Conservation (phyloP, 1,284 basidiomycete species). For the Malassezia restricta region DNA sequence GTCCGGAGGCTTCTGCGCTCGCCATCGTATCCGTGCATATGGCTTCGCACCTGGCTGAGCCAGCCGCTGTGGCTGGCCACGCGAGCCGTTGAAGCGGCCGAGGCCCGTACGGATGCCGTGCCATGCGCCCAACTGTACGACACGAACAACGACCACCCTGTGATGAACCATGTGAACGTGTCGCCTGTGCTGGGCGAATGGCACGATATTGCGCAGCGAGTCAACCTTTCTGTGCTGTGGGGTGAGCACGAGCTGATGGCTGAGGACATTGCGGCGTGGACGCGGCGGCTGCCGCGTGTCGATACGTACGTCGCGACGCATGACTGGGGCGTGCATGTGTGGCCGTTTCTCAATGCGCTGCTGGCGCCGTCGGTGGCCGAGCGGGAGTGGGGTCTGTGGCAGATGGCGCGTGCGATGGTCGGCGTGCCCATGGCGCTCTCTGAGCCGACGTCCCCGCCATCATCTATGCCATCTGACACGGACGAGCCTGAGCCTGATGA, state of each 20-base stretch:
- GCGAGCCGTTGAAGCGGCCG: neutral
- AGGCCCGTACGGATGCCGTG: slow-evolving; percentile 1
- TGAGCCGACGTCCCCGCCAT: slow-evolving; percentile 2
- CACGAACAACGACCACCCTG: slow-evolving; percentile 7
- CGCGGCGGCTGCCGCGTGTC: slow-evolving; percentile 24
- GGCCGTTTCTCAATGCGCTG: slow-evolving; percentile 44
- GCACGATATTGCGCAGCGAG: slow-evolving; percentile 23
- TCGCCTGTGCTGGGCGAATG: slow-evolving; percentile 38
- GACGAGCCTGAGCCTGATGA: slow-evolving; percentile 5
- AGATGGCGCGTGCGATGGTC: slow-evolving; percentile 30
- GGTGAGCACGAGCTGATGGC: slow-evolving; percentile 38
- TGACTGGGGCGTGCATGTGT: slow-evolving; percentile 39
- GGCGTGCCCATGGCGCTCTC: neutral
- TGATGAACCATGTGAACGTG: slow-evolving; percentile 19
- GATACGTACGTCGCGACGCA: slow-evolving; percentile 35
- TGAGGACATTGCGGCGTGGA: slow-evolving; percentile 37
- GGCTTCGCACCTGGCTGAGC: neutral
- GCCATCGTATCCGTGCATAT: neutral
- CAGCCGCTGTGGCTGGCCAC: slow-evolving; percentile 1
- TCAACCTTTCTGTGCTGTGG: slow-evolving; percentile 35
- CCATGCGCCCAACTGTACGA: neutral
- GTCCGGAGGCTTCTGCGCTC: neutral
- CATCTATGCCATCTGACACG: slow-evolving; percentile 14
- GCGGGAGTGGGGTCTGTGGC: slow-evolving; percentile 36
- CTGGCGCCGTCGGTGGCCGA: slow-evolving; percentile 30